Conservation (phyloP, 2,329 filamentous ascomycete species). For the Ophiostoma quercus region DNA sequence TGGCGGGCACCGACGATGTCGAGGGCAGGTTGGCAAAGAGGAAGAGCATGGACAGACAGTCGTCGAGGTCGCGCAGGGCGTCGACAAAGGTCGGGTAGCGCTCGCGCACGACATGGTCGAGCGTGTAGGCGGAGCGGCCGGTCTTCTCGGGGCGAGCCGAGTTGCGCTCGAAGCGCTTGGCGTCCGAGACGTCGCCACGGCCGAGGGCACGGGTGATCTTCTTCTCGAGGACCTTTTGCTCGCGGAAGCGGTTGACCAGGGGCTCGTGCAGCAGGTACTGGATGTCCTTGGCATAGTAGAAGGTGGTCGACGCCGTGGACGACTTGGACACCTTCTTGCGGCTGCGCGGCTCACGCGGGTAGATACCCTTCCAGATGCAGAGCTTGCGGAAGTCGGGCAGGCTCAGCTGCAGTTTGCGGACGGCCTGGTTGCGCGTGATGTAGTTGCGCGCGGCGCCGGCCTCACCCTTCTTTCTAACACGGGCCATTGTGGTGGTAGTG, state of each 20-base stretch:
- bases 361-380: constrained; percentile 99
- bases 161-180: constrained; percentile 78
- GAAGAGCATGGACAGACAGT: constrained; percentile 94
- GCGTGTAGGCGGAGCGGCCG: constrained; percentile 78
- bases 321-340: constrained; percentile 96
- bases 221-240: constrained; percentile 94
- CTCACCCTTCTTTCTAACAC: constrained; percentile 88
- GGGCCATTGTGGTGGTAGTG: constrained; percentile 49
- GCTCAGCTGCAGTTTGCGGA: constrained; percentile 95
- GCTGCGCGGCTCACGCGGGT: constrained; percentile 91
- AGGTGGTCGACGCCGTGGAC: constrained; percentile 84
- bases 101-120: constrained; percentile 97
- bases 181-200: constrained; percentile 84
- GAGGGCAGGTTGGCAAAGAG: constrained; percentile 95
- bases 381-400: constrained; percentile 95
- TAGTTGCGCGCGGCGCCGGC: constrained; percentile 96
- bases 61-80: constrained; percentile 88
- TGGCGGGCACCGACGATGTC: constrained; percentile 80
- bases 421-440: constrained; percentile 92
- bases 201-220: constrained; percentile 93
- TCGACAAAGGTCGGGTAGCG: constrained; percentile 96
- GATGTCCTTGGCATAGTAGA: constrained; percentile 89
- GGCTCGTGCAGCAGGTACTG: constrained; percentile 98
- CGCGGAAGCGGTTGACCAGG: constrained; percentile 86
- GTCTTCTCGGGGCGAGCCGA: constrained; percentile 85